A percentile compares a stretch with the other conserved stretches of the same genome.
These are phyloP conservation scores for Fraxinus latifolia DNA, from an alignment of 305 asterid genomes.

Conservation along the genomic window DNA sequence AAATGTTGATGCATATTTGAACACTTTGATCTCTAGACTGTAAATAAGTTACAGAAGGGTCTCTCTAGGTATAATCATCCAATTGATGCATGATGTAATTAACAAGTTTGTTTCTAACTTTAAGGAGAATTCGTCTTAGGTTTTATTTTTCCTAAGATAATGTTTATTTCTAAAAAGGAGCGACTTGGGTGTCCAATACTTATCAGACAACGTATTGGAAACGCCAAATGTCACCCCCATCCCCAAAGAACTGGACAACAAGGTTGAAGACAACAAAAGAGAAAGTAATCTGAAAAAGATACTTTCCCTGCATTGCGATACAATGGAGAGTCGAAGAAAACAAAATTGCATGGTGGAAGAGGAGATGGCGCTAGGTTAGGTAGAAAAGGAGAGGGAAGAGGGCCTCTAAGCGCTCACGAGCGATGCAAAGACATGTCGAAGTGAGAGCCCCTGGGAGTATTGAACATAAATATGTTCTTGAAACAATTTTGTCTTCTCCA, in stretches of 20 bases:
- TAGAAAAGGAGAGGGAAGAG: background rate
- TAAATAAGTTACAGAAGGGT: constrained; percentile 28
- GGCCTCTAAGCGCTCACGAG: background rate
- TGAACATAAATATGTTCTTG: too few species aligned
- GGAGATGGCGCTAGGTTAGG: background rate
- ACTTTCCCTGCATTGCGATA: too few species aligned
- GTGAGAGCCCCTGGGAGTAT: background rate
- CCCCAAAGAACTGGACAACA: background rate
- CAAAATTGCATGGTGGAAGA: background rate
- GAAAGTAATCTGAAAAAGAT: background rate
- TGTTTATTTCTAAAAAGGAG: background rate
- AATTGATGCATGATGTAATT: constrained; percentile 20
- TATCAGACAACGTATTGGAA: background rate
- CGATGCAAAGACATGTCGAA: background rate
- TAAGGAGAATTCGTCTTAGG: background rate
- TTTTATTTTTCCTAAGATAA: background rate
- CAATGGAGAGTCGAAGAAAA: too few species aligned
- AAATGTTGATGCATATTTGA: constrained; percentile 66
- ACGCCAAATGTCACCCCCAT: background rate
- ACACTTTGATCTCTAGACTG: constrained; percentile 37
- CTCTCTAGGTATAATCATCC: constrained; percentile 19
- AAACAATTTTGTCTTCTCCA: too few species aligned
- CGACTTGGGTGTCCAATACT: background rate
- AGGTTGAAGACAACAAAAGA: background rate
- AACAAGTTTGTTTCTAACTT: background rate